phyloP scores from a whole-genome alignment of 768 basidiomycete genomes.

The Lactarius indigo region DNA sequence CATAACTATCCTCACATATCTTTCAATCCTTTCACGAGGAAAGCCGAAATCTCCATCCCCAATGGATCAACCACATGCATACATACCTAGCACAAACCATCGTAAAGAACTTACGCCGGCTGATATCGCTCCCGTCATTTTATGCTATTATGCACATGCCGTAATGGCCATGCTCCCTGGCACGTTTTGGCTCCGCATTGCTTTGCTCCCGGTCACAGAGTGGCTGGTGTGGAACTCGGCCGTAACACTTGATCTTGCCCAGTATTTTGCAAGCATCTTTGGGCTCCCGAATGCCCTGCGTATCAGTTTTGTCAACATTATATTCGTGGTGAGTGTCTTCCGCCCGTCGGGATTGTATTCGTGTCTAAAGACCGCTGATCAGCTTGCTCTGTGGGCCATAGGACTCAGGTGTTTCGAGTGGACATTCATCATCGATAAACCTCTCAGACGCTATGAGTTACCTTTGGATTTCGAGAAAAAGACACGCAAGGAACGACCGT shows the following conservation, averaged over 20 bases:
- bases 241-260: conserved; percentile 9
- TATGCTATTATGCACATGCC: conserved; percentile 21
- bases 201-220: conserved; percentile 18
- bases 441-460: conserved; percentile 10
- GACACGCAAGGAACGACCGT: conserved; percentile 1
- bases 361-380: background rate
- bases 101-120: conserved; percentile 1
- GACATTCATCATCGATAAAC: conserved; percentile 9
- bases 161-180: conserved; percentile 20
- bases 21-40: background rate
- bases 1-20: background rate
- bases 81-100: background rate
- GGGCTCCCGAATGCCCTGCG: conserved; percentile 4
- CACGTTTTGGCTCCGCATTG: conserved; percentile 5
- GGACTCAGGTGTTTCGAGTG: conserved; percentile 21
- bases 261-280: conserved; percentile 3
- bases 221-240: conserved; percentile 15
- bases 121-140: conserved; percentile 10
- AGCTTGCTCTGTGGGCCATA: conserved; percentile 16
- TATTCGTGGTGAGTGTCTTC: conserved; percentile 14
- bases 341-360: background rate
- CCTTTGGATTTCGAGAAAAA: background rate
- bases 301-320: conserved; percentile 11
- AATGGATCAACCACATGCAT: conserved; percentile 1
- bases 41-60: background rate